phyloP scores from a whole-genome alignment of 768 basidiomycete genomes.

The Strobilomyces dryophilus region DNA sequence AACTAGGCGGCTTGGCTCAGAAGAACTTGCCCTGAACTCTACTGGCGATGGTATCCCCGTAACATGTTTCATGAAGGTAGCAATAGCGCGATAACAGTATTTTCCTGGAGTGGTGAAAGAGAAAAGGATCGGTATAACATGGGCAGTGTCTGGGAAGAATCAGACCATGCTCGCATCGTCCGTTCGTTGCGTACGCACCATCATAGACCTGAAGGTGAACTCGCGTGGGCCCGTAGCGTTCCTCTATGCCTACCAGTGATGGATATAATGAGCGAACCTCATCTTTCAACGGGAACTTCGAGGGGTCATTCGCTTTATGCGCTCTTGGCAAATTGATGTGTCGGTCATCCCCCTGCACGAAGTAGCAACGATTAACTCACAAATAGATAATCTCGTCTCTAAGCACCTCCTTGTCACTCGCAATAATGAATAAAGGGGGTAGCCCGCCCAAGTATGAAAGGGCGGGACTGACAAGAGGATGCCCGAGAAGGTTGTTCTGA shows the following conservation, averaged over 20 bases:
- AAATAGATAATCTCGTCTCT: constrained; percentile 88
- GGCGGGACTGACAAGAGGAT: constrained; percentile 82
- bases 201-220: constrained; percentile 95
- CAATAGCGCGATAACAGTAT: constrained; percentile 75
- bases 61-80: constrained; percentile 63
- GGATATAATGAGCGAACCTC: constrained; percentile 52
- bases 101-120: constrained; percentile 75
- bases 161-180: constrained; percentile 12
- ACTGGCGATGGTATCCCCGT: constrained; percentile 41
- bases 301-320: constrained; percentile 87
- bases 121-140: constrained; percentile 70
- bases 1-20: constrained; percentile 1
- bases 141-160: constrained; percentile 53
- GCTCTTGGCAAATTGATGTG: constrained; percentile 46
- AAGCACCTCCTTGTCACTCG: constrained; percentile 86
- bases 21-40: constrained; percentile 8
- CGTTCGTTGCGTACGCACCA: constrained; percentile 39
- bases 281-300: constrained; percentile 51
- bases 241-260: constrained; percentile 49
- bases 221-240: constrained; percentile 55
- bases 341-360: not conserved
- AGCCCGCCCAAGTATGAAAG: constrained; percentile 85
- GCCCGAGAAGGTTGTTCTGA: constrained; percentile 68
- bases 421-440: constrained; percentile 81
- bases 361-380: constrained; percentile 39